Base-by-base conservation (phyloP, 208 protist genomes). In the Wallacemonas sp. region DNA sequence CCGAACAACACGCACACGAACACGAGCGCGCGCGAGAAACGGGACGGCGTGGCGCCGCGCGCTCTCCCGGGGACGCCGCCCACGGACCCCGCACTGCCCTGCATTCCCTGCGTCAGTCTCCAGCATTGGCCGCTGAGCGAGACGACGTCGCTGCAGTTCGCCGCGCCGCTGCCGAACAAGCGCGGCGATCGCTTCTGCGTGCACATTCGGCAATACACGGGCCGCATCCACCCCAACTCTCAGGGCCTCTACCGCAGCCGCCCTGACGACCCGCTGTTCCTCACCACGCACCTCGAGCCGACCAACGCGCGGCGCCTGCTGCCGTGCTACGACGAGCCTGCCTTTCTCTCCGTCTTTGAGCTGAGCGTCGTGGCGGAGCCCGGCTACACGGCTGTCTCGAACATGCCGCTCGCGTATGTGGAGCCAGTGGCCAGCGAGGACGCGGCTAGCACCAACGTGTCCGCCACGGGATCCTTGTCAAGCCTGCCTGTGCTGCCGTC, bases 281-380 rank as follows among this genome's bases (percentile, higher is more conserved):
- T 93, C 44, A 63, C 80, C 36, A 94, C 87, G 1, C 82, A 90
- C 41, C 72, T 91, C 6, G 85, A 91, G 65, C 87, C 87, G 19
- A 78, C 80, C 27, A 63, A 78, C 32, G 82, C 87, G 4, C 74
- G 87, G 11, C 64, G 68, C 0, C 39, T 91, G 17, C 83, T 76
- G 46, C 87, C 87, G 1, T 94, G 87, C 69, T 91, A 84, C 54
- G 87, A 94, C 58, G 82, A 91, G 63, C 87, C 84, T 1, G 74
- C 52, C 14, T 82, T 87, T 41, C 68, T 75, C 34, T 44, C 82
- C 24, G 69, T 72, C 0, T 90, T 90, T 41, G 71, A 80, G 63
- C 58, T 94, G 2, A 80, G 80, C n/a, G 74, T 94, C 0, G 62
- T 81, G 27, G 73, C 73, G 17, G 66, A 66, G 9, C 30, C 44